Conservation (phyloP, 306 rosid species). For the Rosa rugosa region DNA sequence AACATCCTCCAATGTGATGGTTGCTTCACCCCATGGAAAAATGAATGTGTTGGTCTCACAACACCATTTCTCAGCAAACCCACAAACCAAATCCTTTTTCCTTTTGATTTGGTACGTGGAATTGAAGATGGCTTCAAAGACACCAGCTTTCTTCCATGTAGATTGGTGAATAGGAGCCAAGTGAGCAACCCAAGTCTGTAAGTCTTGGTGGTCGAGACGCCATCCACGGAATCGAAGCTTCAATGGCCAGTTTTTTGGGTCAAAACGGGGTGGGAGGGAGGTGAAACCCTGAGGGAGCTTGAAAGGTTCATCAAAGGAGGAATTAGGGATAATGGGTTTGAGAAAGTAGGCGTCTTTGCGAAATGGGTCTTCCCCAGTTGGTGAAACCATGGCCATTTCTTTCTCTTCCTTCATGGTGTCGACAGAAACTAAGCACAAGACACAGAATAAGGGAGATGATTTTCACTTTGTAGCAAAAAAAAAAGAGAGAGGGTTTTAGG, state of each 20-base stretch:
- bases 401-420: conserved; percentile 31
- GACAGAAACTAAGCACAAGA: not conserved
- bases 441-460: not conserved
- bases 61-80: conserved; percentile 47
- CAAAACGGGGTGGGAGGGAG: conserved; percentile 6
- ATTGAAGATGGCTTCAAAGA: conserved; percentile 44
- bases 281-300: conserved; percentile 5
- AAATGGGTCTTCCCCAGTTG: conserved; percentile 34
- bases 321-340: conserved; percentile 30
- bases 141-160: conserved; percentile 43
- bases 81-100: conserved; percentile 17
- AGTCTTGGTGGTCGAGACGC: conserved; percentile 2
- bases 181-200: conserved; percentile 38
- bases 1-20: conserved; percentile 58
- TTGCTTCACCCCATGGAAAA: conserved; percentile 57
- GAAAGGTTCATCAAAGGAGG: conserved; percentile 12
- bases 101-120: conserved; percentile 20
- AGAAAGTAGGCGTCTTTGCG: conserved; percentile 39
- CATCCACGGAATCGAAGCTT: conserved; percentile 32
- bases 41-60: conserved; percentile 37
- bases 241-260: conserved; percentile 24
- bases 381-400: conserved; percentile 42
- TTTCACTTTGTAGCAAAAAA: not conserved
- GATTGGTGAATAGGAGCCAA: conserved; percentile 28
- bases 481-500: not conserved